Evolutionary conservation across 441 rosid genomes (phyloP).

Genomic region (Arabidopsis lyrata): DNA sequence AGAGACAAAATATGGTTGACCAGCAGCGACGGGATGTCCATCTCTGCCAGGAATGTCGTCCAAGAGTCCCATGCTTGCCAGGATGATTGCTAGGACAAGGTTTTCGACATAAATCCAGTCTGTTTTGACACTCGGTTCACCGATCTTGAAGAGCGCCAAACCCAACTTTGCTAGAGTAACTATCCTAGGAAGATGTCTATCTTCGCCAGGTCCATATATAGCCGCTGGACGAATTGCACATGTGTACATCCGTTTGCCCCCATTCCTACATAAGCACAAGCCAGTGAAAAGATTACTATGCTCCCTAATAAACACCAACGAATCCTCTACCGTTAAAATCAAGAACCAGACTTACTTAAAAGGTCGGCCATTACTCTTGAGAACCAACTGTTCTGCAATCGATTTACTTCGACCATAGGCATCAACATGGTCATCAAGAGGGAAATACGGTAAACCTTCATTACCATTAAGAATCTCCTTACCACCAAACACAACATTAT

Average conservation of each 20-base stretch:
- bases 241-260: constrained; percentile 66
- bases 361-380: constrained; percentile 76
- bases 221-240: constrained; percentile 96
- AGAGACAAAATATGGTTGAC: constrained; percentile 91
- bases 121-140: constrained; percentile 71
- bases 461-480: constrained; percentile 85
- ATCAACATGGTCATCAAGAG: constrained; percentile 80
- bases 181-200: constrained; percentile 91
- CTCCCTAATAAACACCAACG: background rate
- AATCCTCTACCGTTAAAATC: background rate
- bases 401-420: constrained; percentile 84
- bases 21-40: constrained; percentile 81
- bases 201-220: constrained; percentile 96
- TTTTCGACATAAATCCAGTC: constrained; percentile 95
- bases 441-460: constrained; percentile 79
- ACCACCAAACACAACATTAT: constrained; percentile 93
- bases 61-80: constrained; percentile 94
- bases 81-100: constrained; percentile 78
- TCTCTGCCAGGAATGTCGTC: constrained; percentile 79
- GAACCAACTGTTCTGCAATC: constrained; percentile 84
- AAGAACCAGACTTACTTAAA: constrained; percentile 61
- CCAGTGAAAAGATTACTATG: constrained; percentile 1
- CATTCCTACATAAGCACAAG: constrained; percentile 50
- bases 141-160: constrained; percentile 68
- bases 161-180: constrained; percentile 77